phyloP scores from a whole-genome alignment of 1,139 yeast species.

The Suhomyces coccinellae region DNA sequence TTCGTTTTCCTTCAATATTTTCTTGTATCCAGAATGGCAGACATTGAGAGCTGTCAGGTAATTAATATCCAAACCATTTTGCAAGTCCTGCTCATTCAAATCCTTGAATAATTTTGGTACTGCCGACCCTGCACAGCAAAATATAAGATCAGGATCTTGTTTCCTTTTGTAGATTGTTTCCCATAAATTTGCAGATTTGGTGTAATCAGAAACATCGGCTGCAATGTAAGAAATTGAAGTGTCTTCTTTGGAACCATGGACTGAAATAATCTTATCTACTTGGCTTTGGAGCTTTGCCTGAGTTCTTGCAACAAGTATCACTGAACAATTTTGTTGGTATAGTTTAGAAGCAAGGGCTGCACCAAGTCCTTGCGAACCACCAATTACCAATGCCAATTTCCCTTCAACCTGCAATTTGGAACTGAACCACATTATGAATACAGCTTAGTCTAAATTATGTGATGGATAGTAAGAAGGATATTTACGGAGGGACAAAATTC shows the following conservation, averaged over 20 bases:
- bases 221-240: slow-evolving; percentile 49
- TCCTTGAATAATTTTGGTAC: slow-evolving; percentile 78
- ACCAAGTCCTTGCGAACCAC: slow-evolving; percentile 96
- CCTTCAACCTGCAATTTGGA: slow-evolving; percentile 37
- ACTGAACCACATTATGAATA: slow-evolving; percentile 17
- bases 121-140: slow-evolving; percentile 89
- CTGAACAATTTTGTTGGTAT: slow-evolving; percentile 58
- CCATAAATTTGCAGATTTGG: slow-evolving; percentile 46
- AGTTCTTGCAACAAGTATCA: slow-evolving; percentile 76
- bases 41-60: slow-evolving; percentile 73
- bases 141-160: slow-evolving; percentile 65
- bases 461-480: too few species aligned
- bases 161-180: slow-evolving; percentile 20
- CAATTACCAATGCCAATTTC: slow-evolving; percentile 76
- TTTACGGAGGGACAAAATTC: too few species aligned
- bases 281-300: slow-evolving; percentile 53
- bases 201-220: slow-evolving; percentile 68
- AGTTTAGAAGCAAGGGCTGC: slow-evolving; percentile 68
- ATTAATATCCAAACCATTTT: slow-evolving; percentile 62
- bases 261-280: slow-evolving; percentile 39
- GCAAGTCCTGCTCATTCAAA: slow-evolving; percentile 56
- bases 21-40: slow-evolving; percentile 60
- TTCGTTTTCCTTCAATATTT: slow-evolving; percentile 21
- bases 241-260: slow-evolving; percentile 3
- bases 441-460: too few species aligned